Evolutionary conservation across 1,139 yeast genomes (phyloP), one percentile per base, ranked within the genome.

Genomic region (Taiozyma sp.): DNA sequence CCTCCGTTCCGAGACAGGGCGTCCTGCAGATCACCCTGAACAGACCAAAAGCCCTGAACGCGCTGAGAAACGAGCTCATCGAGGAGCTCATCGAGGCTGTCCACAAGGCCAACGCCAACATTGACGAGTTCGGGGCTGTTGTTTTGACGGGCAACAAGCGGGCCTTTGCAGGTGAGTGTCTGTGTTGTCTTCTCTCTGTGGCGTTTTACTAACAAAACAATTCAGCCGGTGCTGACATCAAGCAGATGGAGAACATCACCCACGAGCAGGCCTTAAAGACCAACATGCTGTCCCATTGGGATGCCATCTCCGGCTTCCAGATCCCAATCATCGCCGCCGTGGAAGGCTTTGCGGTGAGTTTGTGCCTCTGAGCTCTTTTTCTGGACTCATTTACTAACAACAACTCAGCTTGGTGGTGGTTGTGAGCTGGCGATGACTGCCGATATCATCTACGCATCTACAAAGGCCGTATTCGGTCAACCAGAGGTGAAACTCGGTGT

Each of bases 21-120:
- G 80, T 76, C 16, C 63, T 72, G 2, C 69, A 70, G 52, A 80
- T 85, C 58, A 79, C 84, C 28, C 68, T 85, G 52, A 83, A 85
- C 69, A 73, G 87, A 45, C 90, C 92, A 39, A 71, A 74, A 57
- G 83, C 81, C 45, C 76, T 85, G 57, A 86, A 86, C 65, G 89
- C 92, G 10, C 73, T 85, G 59, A 78, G 72, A 62, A 75, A 79
- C 3, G 76, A 70, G 4, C 77, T 77, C 23, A 65, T 76, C 52
- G 50, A 44, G 10, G 81, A 77, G 57, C 61, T 77, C 23, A 66
- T 74, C 58, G 62, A 62, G 13, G 80, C 78, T 7, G 60, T 77
- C 45, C 45, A 47, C 16, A 63, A 61, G 13, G 75, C 77, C 4
- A 78, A 76, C 51, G 48, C 55, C 22, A 75, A 75, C 9, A 45